Base-by-base conservation (phyloP, 768 basidiomycete genomes). In the Panaeolus cyanescens region DNA sequence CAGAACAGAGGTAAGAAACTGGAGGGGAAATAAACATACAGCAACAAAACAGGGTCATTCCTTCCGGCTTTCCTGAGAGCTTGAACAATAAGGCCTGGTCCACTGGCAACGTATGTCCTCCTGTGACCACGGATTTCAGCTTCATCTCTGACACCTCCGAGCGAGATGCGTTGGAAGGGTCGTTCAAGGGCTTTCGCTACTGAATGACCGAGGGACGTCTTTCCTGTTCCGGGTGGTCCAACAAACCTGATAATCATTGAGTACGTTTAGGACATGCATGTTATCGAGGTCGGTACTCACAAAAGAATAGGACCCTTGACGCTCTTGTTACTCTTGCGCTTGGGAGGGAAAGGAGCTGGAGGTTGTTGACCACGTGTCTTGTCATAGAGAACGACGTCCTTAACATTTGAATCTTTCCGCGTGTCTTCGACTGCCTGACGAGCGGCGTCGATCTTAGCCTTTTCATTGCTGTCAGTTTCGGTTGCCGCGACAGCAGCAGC, bases 91-190 rank as follows among this genome's bases (percentile, higher is more conserved):
- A 91, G 72, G 3, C 92, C 92, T 0, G 92, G 92, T 0, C 91
- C 90, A 57, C 89, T 91, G 17, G 92, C 93, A n/a, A 95, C 94
- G 67, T 97, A 98, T 22, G 96, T 98, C 57, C 95, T 80, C 56
- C 79, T 66, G 60, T 81, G 81, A 17, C 81, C 81, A 57, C 80
- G 70, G 58, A 82, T 82, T 62, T 82, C 70, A 83, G 93, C 95
- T 73, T 98, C 96, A 67, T 98, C 95, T 2, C 95, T 83, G 7
- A 97, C 93, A 31, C 96, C 95, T 10, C 95, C 95, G 0, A 97
- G 82, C 1, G 93, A 90, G 64, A 97, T 95, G 10, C 95, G 87
- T 67, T 96, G 91, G 82, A 96, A 97, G 2, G 94, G 93, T 42
- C 95, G 79, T 25, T 83, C 82, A 8, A 97, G 81, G 0, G 93